These are phyloP conservation scores for Phytomonas serpens DNA, from an alignment of 208 protist genomes.

Conservation along the genomic window DNA sequence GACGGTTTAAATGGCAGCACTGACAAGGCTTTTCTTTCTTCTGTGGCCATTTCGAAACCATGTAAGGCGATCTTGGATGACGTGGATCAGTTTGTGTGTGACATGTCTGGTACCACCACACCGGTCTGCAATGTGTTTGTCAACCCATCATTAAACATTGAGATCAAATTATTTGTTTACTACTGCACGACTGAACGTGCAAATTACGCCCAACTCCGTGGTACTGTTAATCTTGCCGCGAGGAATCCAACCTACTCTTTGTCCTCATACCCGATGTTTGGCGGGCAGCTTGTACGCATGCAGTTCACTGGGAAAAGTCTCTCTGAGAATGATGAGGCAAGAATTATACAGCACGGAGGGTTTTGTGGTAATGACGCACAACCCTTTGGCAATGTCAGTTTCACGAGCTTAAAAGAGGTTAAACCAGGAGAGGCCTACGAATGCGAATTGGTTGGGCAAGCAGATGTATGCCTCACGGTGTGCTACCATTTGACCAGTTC, in stretches of 20 bases:
- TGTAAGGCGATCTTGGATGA: conserved; percentile 11
- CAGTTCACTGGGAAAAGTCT: conserved; percentile 50
- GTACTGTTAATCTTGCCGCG: conserved; percentile 26
- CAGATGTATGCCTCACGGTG: conserved; percentile 48
- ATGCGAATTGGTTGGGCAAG: conserved; percentile 55
- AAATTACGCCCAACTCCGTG: conserved; percentile 56
- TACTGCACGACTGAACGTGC: conserved; percentile 41
- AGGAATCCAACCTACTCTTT: conserved; percentile 74
- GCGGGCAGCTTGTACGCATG: conserved; percentile 48
- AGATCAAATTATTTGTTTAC: conserved; percentile 47
- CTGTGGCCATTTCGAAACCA: conserved; percentile 19
- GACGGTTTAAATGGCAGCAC: conserved; percentile 31
- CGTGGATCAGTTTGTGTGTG: conserved; percentile 29
- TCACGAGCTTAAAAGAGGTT: conserved; percentile 31
- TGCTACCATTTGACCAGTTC: conserved; percentile 55
- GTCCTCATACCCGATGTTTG: conserved; percentile 50
- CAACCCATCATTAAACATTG: conserved; percentile 43
- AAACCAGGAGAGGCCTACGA: conserved; percentile 27
- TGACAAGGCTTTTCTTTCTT: conserved; percentile 64
- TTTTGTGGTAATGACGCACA: not conserved
- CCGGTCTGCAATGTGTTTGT: conserved; percentile 56
- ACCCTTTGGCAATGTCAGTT: conserved; percentile 17
- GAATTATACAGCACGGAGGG: conserved; percentile 28
- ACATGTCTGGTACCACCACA: conserved; percentile 23
- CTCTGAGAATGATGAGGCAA: conserved; percentile 32